phyloP scores from a whole-genome alignment of 2,329 filamentous ascomycete species.

The Ascosphaera aggregata region DNA sequence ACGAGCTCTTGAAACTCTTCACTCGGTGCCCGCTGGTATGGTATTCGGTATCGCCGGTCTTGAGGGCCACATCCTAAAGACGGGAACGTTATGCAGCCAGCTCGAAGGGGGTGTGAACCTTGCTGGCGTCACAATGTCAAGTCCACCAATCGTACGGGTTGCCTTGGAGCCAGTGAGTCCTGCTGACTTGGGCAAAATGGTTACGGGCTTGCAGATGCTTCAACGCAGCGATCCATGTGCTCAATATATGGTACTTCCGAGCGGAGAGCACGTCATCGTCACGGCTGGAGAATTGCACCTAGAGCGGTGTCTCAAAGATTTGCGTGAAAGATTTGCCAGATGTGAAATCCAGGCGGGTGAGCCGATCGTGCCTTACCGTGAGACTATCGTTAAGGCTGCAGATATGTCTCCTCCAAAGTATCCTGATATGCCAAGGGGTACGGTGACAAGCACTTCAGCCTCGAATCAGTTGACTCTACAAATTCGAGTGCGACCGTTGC shows the following conservation, averaged over 20 bases:
- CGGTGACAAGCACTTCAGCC: constrained; percentile 48
- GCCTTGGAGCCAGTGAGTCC: constrained; percentile 87
- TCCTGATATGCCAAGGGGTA: constrained; percentile 66
- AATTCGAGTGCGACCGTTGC: constrained; percentile 56
- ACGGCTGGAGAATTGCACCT: constrained; percentile 89
- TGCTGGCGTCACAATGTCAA: constrained; percentile 58
- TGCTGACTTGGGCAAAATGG: constrained; percentile 83
- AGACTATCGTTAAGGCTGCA: constrained; percentile 65
- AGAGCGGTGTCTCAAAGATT: constrained; percentile 78
- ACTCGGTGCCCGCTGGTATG: constrained; percentile 72
- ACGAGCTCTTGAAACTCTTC: constrained; percentile 57
- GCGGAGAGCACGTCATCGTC: constrained; percentile 81
- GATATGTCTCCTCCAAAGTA: constrained; percentile 85
- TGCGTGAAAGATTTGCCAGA: constrained; percentile 74
- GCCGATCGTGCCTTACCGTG: constrained; percentile 85
- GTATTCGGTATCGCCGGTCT: constrained; percentile 89
- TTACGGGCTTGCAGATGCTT: constrained; percentile 60
- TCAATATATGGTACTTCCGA: constrained; percentile 79
- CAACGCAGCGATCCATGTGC: constrained; percentile 93
- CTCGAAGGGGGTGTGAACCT: constrained; percentile 73
- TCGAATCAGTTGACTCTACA: constrained; percentile 69
- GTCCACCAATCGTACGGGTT: constrained; percentile 83
- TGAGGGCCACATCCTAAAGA: constrained; percentile 85
- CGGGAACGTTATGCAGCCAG: constrained; percentile 76
- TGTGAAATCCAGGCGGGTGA: constrained; percentile 90